These are phyloP conservation scores for Umbelopsis sp. DNA, from an alignment of 192 early-diverging fungal species.

Conservation along the genomic window DNA sequence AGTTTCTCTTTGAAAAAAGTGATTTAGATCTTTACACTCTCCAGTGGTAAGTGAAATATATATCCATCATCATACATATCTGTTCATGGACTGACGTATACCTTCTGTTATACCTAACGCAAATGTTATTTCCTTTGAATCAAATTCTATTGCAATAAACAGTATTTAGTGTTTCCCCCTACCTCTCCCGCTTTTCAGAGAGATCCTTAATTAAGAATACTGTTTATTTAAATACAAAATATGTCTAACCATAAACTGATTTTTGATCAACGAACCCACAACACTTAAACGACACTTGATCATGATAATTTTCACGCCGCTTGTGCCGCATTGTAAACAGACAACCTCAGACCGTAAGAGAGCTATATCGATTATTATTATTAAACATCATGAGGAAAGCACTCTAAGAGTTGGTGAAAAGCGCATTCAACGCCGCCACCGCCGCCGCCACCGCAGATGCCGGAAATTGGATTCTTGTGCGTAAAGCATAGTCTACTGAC, in stretches of 20 bases:
- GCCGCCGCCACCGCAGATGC: background rate
- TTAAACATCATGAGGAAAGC: background rate
- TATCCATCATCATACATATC: too few relatives aligned
- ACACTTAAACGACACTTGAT: conserved; percentile 3
- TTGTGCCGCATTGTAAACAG: background rate
- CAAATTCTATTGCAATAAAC: too few relatives aligned
- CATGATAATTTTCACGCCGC: background rate
- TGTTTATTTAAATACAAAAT: too few relatives aligned
- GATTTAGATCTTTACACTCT: too few relatives aligned
- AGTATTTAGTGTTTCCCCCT: background rate
- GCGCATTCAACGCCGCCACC: conserved; percentile 3
- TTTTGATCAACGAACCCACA: background rate
- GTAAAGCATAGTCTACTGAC: background rate
- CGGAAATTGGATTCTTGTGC: background rate
- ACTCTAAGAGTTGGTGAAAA: background rate
- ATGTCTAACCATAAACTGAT: background rate
- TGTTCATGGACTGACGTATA: too few relatives aligned
- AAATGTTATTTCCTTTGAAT: too few relatives aligned
- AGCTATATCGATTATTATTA: conserved; percentile 2
- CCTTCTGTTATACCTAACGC: too few relatives aligned
- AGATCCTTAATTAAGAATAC: background rate
- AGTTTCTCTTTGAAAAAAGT: too few relatives aligned
- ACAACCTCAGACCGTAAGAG: background rate
- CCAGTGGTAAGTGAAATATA: too few relatives aligned
- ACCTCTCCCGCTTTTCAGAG: background rate